Base-by-base conservation (phyloP, 2,329 filamentous ascomycete genomes). In the Trichoderma koningiopsis region DNA sequence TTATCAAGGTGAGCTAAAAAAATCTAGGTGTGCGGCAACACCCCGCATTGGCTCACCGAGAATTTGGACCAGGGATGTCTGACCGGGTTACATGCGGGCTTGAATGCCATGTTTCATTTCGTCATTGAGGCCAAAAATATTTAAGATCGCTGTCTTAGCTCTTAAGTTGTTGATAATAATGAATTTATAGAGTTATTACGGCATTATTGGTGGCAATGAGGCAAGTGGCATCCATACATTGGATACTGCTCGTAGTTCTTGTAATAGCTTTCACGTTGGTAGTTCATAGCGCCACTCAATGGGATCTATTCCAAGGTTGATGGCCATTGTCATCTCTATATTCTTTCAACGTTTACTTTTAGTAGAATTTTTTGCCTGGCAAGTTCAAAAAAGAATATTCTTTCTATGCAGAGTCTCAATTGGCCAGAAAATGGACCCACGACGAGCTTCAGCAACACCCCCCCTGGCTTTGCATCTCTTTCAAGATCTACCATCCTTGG, bases 11-110 rank as follows among this genome's bases (percentile, higher is more conserved):
- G 43, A 57, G 68, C 58, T 68, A 68, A 52, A 52, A 35, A 76
- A 76, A 71, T 73, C 58, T 27, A 64, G 49, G 71, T 70, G 70
- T 66, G 70, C 70, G 58, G 73, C 72, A 62, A 64, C 61, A 77
- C 75, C 76, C 76, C 76, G 76, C 76, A 76, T 71, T 71, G 63
- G n/a, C 71, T 73, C 72, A 76, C 73, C 73, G 74, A 70, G 59
- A 37, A 37, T 49, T n/a, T 22, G n/a, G 57, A 29, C 24, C 24
- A 58, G 55, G 55, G 56, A 24, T 14, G 10, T 59, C 33, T 43
- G 40, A 49, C 47, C n/a, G 10, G 56, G 56, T 35, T 59, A 19
- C 56, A 37, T 29, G 24, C 14, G n/a, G 4, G n/a, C 47, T 49
- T 24, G 33, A 35, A 35, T 14, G 8, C 24, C 2, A 24, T 4